phyloP scores from a whole-genome alignment of 1,139 yeast species.

The Yamadazyma oceani region DNA sequence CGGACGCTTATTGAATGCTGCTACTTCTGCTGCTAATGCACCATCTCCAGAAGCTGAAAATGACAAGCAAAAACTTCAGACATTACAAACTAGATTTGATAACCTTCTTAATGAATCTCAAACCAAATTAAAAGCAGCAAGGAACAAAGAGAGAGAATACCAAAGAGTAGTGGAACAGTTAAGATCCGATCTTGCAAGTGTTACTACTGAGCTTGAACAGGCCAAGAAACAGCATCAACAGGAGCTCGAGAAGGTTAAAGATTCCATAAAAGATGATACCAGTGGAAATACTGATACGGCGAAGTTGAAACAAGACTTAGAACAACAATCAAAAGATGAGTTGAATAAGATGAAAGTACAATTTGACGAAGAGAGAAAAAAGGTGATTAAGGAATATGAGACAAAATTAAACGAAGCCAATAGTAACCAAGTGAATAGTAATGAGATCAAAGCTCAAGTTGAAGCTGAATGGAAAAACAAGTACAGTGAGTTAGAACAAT shows the following conservation, averaged over 20 bases:
- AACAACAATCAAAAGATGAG: constrained; percentile 13
- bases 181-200: constrained; percentile 21
- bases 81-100: constrained; percentile 24
- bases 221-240: constrained; percentile 12
- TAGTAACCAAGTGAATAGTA: not conserved
- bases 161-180: constrained; percentile 26
- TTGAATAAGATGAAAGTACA: constrained; percentile 11
- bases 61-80: constrained; percentile 27
- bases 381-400: constrained; percentile 13
- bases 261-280: constrained; percentile 6
- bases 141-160: constrained; percentile 22
- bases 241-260: constrained; percentile 10
- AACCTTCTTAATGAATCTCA: constrained; percentile 37
- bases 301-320: constrained; percentile 11
- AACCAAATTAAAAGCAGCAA: constrained; percentile 24
- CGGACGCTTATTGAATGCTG: constrained; percentile 25
- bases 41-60: constrained; percentile 17
- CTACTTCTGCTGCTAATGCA: constrained; percentile 7
- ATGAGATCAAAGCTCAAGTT: not conserved
- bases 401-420: constrained; percentile 7
- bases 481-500: constrained; percentile 20
- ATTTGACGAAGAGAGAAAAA: constrained; percentile 14
- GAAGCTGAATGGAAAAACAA: constrained; percentile 14
- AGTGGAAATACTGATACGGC: constrained; percentile 2
- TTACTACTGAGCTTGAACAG: constrained; percentile 15